Conservation (phyloP, 306 rosid species). For the Mucuna pruriens region DNA sequence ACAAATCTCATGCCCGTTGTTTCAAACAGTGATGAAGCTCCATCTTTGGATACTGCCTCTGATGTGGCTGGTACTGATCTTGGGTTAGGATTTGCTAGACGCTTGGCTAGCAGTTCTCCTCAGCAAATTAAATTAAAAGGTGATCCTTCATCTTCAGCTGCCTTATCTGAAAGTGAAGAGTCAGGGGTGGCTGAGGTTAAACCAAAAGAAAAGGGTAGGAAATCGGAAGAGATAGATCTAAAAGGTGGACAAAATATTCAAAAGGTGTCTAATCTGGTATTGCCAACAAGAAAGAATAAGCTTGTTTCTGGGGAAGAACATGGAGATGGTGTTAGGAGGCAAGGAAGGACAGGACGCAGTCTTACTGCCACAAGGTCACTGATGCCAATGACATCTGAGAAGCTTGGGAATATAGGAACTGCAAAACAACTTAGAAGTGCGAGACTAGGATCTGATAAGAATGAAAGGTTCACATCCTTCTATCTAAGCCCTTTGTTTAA, state of each 20-base stretch:
- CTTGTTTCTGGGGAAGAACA: constrained; percentile 79
- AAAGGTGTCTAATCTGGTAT: constrained; percentile 64
- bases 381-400: constrained; percentile 74
- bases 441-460: constrained; percentile 80
- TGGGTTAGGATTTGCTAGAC: constrained; percentile 75
- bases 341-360: constrained; percentile 94
- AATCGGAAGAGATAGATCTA: constrained; percentile 75
- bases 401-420: constrained; percentile 79
- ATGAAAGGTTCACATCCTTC: constrained; percentile 67
- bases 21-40: constrained; percentile 76
- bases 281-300: constrained; percentile 82
- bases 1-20: constrained; percentile 76
- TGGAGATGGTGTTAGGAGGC: constrained; percentile 97
- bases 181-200: constrained; percentile 82
- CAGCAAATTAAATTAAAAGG: constrained; percentile 85
- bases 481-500: constrained; percentile 29
- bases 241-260: constrained; percentile 74
- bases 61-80: constrained; percentile 78
- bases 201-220: constrained; percentile 77
- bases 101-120: constrained; percentile 77
- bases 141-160: constrained; percentile 77
- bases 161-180: constrained; percentile 95
- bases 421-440: constrained; percentile 96
- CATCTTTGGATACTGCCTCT: constrained; percentile 68
- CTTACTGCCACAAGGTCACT: constrained; percentile 68